A percentile compares a stretch with the other conserved stretches of the same genome.
phyloP scores from a whole-genome alignment of 306 rosid species.

The Urtica urens region DNA sequence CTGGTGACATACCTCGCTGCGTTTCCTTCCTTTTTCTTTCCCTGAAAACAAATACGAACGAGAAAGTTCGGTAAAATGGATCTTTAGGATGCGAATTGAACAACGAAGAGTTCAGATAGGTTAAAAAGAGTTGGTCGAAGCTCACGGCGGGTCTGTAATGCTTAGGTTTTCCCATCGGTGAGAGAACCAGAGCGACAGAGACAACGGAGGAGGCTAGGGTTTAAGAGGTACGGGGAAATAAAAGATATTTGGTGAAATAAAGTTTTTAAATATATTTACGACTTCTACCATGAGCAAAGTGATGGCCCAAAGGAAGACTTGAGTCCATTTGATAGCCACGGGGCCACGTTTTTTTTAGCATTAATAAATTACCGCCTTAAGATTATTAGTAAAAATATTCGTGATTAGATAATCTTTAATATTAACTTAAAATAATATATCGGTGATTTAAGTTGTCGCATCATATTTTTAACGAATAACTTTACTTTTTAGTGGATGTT shows the following conservation, averaged over 20 bases:
- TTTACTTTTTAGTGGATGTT: too few relatives aligned
- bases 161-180: constrained; percentile 35
- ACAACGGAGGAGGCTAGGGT: constrained; percentile 6
- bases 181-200: not conserved
- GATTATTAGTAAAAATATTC: too few relatives aligned
- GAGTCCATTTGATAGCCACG: not conserved
- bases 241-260: not conserved
- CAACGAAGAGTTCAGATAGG: not conserved
- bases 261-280: too few relatives aligned
- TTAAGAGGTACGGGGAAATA: constrained; percentile 10
- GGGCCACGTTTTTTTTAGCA: not conserved
- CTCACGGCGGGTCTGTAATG: constrained; percentile 83
- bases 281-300: too few relatives aligned
- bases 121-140: not conserved
- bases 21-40: constrained; percentile 93
- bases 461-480: too few relatives aligned
- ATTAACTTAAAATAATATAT: too few relatives aligned
- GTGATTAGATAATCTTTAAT: too few relatives aligned
- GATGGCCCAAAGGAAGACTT: too few relatives aligned
- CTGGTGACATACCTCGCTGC: constrained; percentile 80
- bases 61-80: not conserved
- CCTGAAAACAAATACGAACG: constrained; percentile 28
- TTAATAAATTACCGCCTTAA: too few relatives aligned
- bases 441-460: too few relatives aligned
- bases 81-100: not conserved